Evolutionary conservation across 768 basidiomycete species (phyloP), one percentile per base, ranked within the genome.

Genomic region (Imleria badia): DNA sequence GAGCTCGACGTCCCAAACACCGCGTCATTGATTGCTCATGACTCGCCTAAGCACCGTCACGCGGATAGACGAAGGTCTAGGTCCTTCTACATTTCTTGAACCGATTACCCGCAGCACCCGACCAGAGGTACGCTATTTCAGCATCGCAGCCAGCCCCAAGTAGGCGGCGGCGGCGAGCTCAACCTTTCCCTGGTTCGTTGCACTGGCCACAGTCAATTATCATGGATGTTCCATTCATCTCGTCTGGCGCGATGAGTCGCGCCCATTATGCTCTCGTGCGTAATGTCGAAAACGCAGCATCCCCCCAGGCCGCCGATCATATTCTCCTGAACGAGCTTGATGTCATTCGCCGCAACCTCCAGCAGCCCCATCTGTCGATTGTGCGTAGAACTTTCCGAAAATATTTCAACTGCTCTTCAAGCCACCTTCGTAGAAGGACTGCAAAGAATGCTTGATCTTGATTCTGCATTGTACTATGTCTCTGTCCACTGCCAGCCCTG

Each of bases 181-280:
- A 45, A 23, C 31, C 35, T 13, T n/a, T 29, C 23, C 40, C 3
- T 35, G 22, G 49, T 45, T 23, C 33, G 26, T 41, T 42, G 17
- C 40, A 45, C 19, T 46, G 15, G 20, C 22, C 17, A 45, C 48
- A n/a, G 19, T n/a, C 22, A 23, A 39, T 55, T n/a, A 40, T 9
- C 46, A 90, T 91, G 88, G 81, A 91, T n/a, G 81, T 90, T 3
- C 85, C 90, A 9, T 92, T 88, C 69, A 73, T 79, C 44, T 85
- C 86, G 10, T 94, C 91, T 35, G 89, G 90, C 44, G 90, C 91
- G 22, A 73, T 86, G 56, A 88, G 80, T 72, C 80, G 88, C 58
- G 76, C 81, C 4, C 89, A 94, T 58, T 94, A 91, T 71, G 72
- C 80, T 23, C 75, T 94, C 41, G 87, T 94, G 42, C 80, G 83